Conservation (phyloP, 1,284 basidiomycete species). For the Naganishia albida region DNA sequence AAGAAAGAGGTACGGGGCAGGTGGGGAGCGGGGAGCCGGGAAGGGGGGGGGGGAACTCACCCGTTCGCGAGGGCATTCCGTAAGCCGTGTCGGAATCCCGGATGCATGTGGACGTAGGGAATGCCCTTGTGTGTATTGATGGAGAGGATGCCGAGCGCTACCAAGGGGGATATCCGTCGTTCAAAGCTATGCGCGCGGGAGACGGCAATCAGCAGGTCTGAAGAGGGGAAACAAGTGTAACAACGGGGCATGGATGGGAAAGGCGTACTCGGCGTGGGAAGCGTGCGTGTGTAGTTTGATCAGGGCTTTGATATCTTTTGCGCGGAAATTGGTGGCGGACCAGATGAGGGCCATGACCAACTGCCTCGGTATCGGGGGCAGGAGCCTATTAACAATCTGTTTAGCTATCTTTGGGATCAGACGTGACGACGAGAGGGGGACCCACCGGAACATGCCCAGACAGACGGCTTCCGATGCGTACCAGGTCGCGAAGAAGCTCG, state of each 20-base stretch:
- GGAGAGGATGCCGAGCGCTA: constrained; percentile 72
- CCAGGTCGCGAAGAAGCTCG: constrained; percentile 76
- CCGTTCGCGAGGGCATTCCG: constrained; percentile 89
- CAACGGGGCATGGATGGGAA: not conserved
- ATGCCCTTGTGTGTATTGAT: constrained; percentile 45
- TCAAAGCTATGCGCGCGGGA: not conserved
- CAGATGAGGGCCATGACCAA: constrained; percentile 89
- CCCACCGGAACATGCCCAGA: constrained; percentile 86
- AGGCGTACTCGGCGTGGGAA: constrained; percentile 39
- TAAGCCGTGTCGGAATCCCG: constrained; percentile 75
- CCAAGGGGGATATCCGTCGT: constrained; percentile 57
- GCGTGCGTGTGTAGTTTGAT: constrained; percentile 61
- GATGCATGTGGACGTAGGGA: constrained; percentile 66
- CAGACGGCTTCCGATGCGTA: constrained; percentile 90
- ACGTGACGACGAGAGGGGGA: not conserved
- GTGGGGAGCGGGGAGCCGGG: constrained; percentile 1
- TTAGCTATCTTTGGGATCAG: too few relatives aligned
- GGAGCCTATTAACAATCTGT: constrained; percentile 64
- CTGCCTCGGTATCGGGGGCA: constrained; percentile 84
- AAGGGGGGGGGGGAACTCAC: constrained; percentile 62
- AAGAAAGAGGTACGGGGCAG: not conserved
- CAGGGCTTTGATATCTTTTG: constrained; percentile 77
- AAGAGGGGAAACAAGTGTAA: not conserved
- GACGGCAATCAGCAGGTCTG: not conserved
- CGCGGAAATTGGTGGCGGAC: constrained; percentile 74